Base-by-base conservation (phyloP, 306 rosid species). In the Citrullus colocynthis region DNA sequence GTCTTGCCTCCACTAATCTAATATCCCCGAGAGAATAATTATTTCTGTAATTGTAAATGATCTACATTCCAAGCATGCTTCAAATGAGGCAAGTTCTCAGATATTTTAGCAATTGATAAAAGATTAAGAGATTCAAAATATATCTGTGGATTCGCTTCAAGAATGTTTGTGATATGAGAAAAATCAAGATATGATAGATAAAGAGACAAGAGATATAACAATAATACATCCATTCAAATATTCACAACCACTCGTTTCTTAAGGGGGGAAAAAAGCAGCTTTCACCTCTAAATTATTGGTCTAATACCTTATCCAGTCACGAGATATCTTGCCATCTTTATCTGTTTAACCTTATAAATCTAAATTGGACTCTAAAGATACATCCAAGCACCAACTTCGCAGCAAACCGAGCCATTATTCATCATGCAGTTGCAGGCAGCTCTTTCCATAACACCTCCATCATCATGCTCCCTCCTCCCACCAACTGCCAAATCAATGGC, bases 361-460 rank as follows among this genome's bases (percentile, higher is more conserved):
- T 57, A 34, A 71, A 52, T 28, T 56, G 60, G 7, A 24, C 77
- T 72, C 74, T 41, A 17, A 42, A 30, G 41, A 16, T 70, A 41
- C 7, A 17, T 52, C 58, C 41, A 51, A 30, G 69, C 62, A 66
- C 20, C 67, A 30, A 78, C 15, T 28, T 39, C 37, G 2, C 57
- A 11, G 11, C 67, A 15, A 16, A 63, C 13, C 9, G 17, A 63
- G 64, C 58, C 61, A 39, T 41, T 59, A 34, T 28, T n/a, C 60
- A 37, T 75, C 62, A 63, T 42, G 78, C 66, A 81, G 77, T 75
- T 83, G 85, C 81, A 83, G 82, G 78, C 86, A n/a, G 41, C 65
- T 30, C 76, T 79, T 48, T 67, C 67, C 52, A 64, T 86, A 41
- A 24, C 85, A 24, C 70, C 81, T 72, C 78, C 67, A n/a, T 34